Evolutionary conservation across 768 basidiomycete species (phyloP).

Genomic region (Rickenella mellea): DNA sequence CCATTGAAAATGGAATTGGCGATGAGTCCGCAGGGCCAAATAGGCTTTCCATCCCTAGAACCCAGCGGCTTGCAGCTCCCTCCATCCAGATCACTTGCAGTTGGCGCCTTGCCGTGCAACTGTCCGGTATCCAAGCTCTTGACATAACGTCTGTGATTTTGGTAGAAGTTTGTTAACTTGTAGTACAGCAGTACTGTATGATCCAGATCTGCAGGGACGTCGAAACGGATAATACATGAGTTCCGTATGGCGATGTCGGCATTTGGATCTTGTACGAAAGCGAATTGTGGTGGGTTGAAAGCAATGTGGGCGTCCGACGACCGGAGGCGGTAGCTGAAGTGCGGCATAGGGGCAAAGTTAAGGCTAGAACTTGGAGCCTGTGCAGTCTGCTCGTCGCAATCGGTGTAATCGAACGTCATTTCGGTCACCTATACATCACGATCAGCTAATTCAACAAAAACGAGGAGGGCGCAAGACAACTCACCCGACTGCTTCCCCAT

Average conservation of each 20-base stretch:
- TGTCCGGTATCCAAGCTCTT: slow-evolving; percentile 82
- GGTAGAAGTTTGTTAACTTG: slow-evolving; percentile 92
- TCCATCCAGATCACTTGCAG: slow-evolving; percentile 35
- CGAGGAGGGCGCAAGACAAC: slow-evolving; percentile 11
- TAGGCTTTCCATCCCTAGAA: slow-evolving; percentile 35
- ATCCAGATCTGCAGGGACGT: slow-evolving; percentile 67
- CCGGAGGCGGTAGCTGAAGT: slow-evolving; percentile 56
- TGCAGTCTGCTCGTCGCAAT: slow-evolving; percentile 64
- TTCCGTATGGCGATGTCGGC: slow-evolving; percentile 34
- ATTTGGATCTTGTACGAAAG: slow-evolving; percentile 54
- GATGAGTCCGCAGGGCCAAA: slow-evolving; percentile 95
- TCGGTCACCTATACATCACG: slow-evolving; percentile 63
- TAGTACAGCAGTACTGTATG: slow-evolving; percentile 87
- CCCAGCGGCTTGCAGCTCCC: slow-evolving; percentile 85
- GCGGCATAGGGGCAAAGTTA: slow-evolving; percentile 45
- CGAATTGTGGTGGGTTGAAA: slow-evolving; percentile 54
- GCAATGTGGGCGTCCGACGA: slow-evolving; percentile 43
- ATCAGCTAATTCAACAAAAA: slow-evolving; percentile 1
- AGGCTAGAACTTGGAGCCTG: slow-evolving; percentile 23
- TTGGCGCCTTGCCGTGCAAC: slow-evolving; percentile 63
- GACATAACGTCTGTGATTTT: slow-evolving; percentile 97
- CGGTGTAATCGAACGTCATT: slow-evolving; percentile 91
- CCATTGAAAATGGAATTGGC: slow-evolving; percentile 97
- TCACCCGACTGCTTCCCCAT: slow-evolving; percentile 72
- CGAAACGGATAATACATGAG: slow-evolving; percentile 69